Percentiles rank a stretch among this genome's conserved stretches.
These are phyloP conservation scores for Mycena rebaudengoi DNA, from an alignment of 768 basidiomycete genomes.

Conservation along the genomic window DNA sequence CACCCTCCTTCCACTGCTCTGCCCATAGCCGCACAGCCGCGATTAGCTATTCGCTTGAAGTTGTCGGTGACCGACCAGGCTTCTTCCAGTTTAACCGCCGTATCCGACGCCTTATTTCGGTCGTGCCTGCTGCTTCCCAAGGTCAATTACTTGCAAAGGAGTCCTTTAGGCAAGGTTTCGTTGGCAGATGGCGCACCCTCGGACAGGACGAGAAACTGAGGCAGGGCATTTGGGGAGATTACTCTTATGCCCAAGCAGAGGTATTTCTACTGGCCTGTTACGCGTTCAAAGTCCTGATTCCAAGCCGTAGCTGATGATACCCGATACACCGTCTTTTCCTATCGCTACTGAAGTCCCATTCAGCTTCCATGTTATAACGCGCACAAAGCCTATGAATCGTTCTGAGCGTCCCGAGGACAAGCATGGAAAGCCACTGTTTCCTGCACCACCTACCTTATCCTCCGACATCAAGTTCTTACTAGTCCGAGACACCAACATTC, in stretches of 20 bases:
- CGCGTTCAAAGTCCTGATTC: background rate
- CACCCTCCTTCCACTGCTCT: constrained; percentile 1
- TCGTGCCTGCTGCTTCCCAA: constrained; percentile 3
- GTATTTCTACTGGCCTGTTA: background rate
- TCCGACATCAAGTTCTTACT: background rate
- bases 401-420: constrained; percentile 12
- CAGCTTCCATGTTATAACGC: constrained; percentile 5
- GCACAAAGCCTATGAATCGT: background rate
- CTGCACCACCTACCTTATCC: background rate
- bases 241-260: background rate
- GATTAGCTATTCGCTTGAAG: background rate
- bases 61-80: background rate
- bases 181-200: background rate
- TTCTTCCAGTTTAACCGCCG: background rate
- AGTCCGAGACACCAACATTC: background rate
- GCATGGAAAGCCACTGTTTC: constrained; percentile 10
- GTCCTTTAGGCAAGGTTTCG: background rate
- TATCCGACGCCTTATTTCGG: background rate
- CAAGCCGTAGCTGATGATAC: background rate
- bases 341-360: constrained; percentile 10
- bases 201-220: background rate
- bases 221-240: constrained; percentile 1
- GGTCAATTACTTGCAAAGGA: background rate
- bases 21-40: background rate
- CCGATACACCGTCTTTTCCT: constrained; percentile 3